A percentile compares a stretch with the other conserved stretches of the same genome.
phyloP scores from a whole-genome alignment of 805 yeast genomes.

The Cyberlindnera galapagoensis region DNA sequence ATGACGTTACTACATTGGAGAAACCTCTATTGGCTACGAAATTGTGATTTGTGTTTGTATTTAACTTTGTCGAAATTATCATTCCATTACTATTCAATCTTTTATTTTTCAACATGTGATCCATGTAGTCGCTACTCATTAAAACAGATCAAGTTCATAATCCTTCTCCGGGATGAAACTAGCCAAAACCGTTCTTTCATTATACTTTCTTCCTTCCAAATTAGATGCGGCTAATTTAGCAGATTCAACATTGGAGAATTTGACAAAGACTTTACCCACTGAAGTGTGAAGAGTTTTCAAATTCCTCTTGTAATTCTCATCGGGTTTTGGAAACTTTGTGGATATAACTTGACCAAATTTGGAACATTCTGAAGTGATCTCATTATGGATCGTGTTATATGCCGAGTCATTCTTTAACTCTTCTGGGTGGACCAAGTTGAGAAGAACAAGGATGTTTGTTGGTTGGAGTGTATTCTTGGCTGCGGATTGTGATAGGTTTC shows the following conservation, averaged over 20 bases:
- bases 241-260: slow-evolving; percentile 45
- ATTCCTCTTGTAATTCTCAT: slow-evolving; percentile 35
- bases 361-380: slow-evolving; percentile 44
- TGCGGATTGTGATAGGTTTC: slow-evolving; percentile 19
- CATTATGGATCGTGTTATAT: slow-evolving; percentile 43
- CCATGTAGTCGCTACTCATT: not conserved
- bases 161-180: slow-evolving; percentile 56
- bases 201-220: slow-evolving; percentile 60
- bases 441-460: slow-evolving; percentile 51
- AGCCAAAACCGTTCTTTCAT: slow-evolving; percentile 63
- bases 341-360: slow-evolving; percentile 45
- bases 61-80: not conserved
- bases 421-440: slow-evolving; percentile 59
- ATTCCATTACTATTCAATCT: not conserved
- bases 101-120: not conserved
- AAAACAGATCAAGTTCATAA: slow-evolving; percentile 34
- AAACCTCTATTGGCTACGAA: slow-evolving; percentile 17
- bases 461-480: slow-evolving; percentile 6
- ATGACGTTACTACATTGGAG: slow-evolving; percentile 52
- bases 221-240: slow-evolving; percentile 51
- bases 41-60: slow-evolving; percentile 7
- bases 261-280: slow-evolving; percentile 66
- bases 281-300: slow-evolving; percentile 43
- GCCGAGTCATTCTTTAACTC: slow-evolving; percentile 49
- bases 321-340: slow-evolving; percentile 57